Evolutionary conservation across 352 stramenopile genomes (phyloP).

Genomic region (Pythium grandisporangium): DNA sequence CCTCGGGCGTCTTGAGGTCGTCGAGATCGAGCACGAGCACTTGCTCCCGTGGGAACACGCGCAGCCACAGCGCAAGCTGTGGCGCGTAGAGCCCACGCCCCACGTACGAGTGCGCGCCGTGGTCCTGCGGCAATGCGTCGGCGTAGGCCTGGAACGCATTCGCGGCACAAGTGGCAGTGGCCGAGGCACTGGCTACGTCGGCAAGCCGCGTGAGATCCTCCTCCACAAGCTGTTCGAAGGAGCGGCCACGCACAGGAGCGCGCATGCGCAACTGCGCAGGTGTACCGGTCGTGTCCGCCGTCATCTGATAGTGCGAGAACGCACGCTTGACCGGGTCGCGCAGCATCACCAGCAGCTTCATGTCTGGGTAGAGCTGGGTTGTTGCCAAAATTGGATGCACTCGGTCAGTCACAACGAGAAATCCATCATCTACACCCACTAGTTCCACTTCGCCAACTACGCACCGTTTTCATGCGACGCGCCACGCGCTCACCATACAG

Average conservation of each 20-base stretch:
- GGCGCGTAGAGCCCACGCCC: slow-evolving; percentile 88
- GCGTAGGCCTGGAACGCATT: slow-evolving; percentile 35
- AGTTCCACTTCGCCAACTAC: too few species aligned
- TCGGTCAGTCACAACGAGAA: neutral
- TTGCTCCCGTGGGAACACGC: slow-evolving; percentile 75
- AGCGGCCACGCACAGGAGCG: slow-evolving; percentile 62
- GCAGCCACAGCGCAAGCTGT: slow-evolving; percentile 87
- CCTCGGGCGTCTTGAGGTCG: slow-evolving; percentile 52
- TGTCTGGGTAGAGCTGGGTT: slow-evolving; percentile 35
- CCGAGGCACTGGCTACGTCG: slow-evolving; percentile 6
- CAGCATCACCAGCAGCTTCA: slow-evolving; percentile 88
- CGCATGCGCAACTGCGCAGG: slow-evolving; percentile 73
- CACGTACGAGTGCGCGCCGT: slow-evolving; percentile 79
- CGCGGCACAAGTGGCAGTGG: slow-evolving; percentile 7
- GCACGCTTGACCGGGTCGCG: slow-evolving; percentile 89
- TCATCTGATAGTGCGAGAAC: slow-evolving; percentile 92
- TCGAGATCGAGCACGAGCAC: slow-evolving; percentile 87
- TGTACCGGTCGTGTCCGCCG: slow-evolving; percentile 70
- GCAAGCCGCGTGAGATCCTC: slow-evolving; percentile 77
- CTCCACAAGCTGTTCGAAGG: slow-evolving; percentile 83
- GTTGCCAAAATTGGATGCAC: slow-evolving; percentile 8
- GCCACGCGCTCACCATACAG: slow-evolving; percentile 47
- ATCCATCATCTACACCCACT: too few species aligned
- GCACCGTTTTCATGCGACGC: slow-evolving; percentile 23
- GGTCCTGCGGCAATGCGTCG: slow-evolving; percentile 24